Conservation (phyloP, 768 basidiomycete species). For the Cystofilobasidium bisporidii region DNA sequence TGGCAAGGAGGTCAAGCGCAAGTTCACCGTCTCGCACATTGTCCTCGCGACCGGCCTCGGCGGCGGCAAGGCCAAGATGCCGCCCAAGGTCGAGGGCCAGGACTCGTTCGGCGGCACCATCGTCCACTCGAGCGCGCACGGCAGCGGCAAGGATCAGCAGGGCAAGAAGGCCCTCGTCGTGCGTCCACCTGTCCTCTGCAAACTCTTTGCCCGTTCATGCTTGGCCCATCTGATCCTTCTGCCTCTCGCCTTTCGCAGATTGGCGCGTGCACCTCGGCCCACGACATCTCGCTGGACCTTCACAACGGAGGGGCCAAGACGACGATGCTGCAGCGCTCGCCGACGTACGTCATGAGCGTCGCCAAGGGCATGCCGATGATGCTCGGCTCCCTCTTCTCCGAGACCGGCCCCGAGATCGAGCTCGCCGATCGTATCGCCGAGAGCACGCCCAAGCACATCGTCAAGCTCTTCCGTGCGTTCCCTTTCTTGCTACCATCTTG, state of each 20-base stretch:
- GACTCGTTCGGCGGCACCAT: not conserved
- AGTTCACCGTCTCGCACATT: slow-evolving; percentile 44
- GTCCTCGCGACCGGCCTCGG: slow-evolving; percentile 50
- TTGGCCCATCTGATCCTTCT: too few relatives aligned
- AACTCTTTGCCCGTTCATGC: too few relatives aligned
- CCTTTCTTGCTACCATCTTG: not conserved
- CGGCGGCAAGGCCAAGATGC: slow-evolving; percentile 46
- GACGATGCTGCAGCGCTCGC: slow-evolving; percentile 35
- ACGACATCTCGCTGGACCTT: slow-evolving; percentile 36
- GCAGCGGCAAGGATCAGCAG: not conserved
- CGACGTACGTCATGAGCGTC: slow-evolving; percentile 37
- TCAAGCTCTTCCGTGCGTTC: slow-evolving; percentile 36
- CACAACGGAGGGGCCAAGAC: slow-evolving; percentile 33
- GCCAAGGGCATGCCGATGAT: slow-evolving; percentile 43
- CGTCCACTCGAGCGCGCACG: not conserved
- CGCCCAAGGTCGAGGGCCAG: slow-evolving; percentile 42
- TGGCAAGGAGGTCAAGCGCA: slow-evolving; percentile 35
- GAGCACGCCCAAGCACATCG: slow-evolving; percentile 44
- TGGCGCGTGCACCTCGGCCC: slow-evolving; percentile 34
- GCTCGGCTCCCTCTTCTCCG: slow-evolving; percentile 42
- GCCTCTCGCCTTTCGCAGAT: too few relatives aligned
- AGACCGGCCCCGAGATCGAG: slow-evolving; percentile 48
- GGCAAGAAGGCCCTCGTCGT: slow-evolving; percentile 8
- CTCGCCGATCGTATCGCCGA: slow-evolving; percentile 49
- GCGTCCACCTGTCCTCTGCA: too few relatives aligned